Conservation (phyloP, 1,139 yeast genomes). For the Yamadazyma songkhlaensis region DNA sequence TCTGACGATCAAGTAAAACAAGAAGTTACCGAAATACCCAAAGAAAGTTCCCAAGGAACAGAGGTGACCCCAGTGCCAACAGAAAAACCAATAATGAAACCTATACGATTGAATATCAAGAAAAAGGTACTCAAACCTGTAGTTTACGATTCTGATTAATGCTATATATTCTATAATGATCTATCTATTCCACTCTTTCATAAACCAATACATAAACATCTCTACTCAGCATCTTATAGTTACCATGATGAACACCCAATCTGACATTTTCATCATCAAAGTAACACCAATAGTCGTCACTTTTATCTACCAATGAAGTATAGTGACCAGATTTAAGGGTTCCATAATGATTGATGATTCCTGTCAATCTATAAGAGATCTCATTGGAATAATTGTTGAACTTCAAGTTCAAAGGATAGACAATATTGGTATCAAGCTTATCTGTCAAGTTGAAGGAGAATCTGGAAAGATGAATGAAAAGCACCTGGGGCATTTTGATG, state of each 20-base stretch:
- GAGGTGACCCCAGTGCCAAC: no score
- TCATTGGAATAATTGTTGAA: conserved; percentile 40
- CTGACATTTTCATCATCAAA: conserved; percentile 70
- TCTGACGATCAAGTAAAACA: no score
- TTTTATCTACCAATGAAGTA: conserved; percentile 62
- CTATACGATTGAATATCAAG: conserved; percentile 7
- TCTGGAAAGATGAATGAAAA: conserved; percentile 64
- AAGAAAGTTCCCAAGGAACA: no score
- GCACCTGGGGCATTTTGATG: conserved; percentile 59
- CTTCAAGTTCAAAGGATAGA: conserved; percentile 48
- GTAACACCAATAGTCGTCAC: conserved; percentile 55
- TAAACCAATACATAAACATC: conserved; percentile 77
- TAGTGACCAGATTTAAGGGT: conserved; percentile 73
- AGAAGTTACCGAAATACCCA: no score
- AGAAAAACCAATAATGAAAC: conserved; percentile 4
- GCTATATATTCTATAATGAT: conserved; percentile 1
- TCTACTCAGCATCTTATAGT: conserved; percentile 42
- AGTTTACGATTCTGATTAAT: conserved; percentile 9
- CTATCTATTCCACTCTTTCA: conserved; percentile 33
- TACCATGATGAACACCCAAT: conserved; percentile 40
- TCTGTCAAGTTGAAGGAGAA: conserved; percentile 54
- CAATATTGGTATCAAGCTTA: conserved; percentile 51
- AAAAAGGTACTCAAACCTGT: conserved; percentile 7
- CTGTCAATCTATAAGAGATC: conserved; percentile 52
- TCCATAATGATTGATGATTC: conserved; percentile 70